A percentile compares a stretch with the other conserved stretches of the same genome.
phyloP scores from a whole-genome alignment of 495 filamentous ascomycete genomes.

The Coniosporium apollinis region DNA sequence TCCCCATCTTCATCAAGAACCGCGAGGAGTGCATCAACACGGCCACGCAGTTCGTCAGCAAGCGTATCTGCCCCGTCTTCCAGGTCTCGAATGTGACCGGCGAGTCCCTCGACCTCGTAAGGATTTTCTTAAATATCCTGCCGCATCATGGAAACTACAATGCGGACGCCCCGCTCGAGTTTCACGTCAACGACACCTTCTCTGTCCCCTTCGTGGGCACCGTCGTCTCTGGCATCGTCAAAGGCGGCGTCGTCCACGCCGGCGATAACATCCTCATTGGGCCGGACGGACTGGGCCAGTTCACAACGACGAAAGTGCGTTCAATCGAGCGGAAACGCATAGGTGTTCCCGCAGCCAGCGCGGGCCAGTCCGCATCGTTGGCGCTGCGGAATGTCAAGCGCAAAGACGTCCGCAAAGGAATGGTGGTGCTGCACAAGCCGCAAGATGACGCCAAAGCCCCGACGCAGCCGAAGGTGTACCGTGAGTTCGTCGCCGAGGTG shows the following conservation, averaged over 20 bases:
- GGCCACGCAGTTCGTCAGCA: conserved; percentile 86
- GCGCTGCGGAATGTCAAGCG: conserved; percentile 70
- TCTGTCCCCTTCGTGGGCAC: conserved; percentile 97
- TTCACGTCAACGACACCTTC: conserved; percentile 94
- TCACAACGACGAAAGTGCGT: conserved; percentile 74
- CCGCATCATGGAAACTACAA: conserved; percentile 93
- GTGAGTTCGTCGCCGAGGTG: conserved; percentile 91
- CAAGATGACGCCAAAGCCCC: conserved; percentile 30
- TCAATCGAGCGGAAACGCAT: conserved; percentile 94
- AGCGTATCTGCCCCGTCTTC: conserved; percentile 93
- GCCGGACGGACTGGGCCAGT: conserved; percentile 82
- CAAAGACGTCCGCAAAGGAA: conserved; percentile 94
- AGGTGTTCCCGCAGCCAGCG: conserved; percentile 70
- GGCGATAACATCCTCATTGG: conserved; percentile 83
- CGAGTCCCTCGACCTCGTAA: conserved; percentile 61
- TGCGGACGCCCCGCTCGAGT: conserved; percentile 75
- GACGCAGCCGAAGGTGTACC: conserved; percentile 53
- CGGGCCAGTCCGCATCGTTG: conserved; percentile 85
- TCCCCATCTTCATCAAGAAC: conserved; percentile 92
- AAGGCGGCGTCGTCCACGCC: conserved; percentile 70
- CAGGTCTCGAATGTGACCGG: conserved; percentile 97
- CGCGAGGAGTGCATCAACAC: conserved; percentile 86
- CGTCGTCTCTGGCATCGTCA: conserved; percentile 87
- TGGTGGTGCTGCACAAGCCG: conserved; percentile 84
- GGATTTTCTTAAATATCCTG: conserved; percentile 86